A percentile compares a stretch with the other conserved stretches of the same genome.
These are phyloP conservation scores for Cyphellophora attinorum DNA, from an alignment of 2,329 filamentous ascomycete species.

Conservation along the genomic window DNA sequence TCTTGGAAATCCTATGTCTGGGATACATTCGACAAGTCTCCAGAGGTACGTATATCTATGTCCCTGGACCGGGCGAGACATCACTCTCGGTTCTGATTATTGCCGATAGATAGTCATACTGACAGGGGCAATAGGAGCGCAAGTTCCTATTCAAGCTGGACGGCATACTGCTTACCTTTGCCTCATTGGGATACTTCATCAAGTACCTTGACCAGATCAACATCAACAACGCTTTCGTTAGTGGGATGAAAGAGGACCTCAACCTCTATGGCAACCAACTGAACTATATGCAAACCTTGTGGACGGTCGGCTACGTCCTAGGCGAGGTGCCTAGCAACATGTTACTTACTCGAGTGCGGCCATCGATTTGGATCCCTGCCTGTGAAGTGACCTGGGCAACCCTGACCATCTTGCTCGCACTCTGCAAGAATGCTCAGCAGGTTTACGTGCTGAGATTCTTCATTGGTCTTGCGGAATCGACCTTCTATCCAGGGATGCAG, in stretches of 20 bases:
- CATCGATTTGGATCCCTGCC: constrained; percentile 8
- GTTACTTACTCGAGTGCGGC: constrained; percentile 32
- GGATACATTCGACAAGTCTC: constrained; percentile 44
- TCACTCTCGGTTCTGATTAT: no score
- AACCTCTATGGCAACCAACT: constrained; percentile 44
- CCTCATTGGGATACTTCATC: constrained; percentile 44
- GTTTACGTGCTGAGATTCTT: constrained; percentile 17
- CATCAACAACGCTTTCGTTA: constrained; percentile 42
- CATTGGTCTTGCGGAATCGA: constrained; percentile 33
- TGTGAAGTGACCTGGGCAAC: constrained; percentile 41
- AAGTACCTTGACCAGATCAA: constrained; percentile 41
- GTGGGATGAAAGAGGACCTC: constrained; percentile 44
- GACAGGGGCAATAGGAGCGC: constrained; percentile 38
- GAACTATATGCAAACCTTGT: constrained; percentile 50
- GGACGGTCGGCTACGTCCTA: constrained; percentile 52
- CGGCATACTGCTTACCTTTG: constrained; percentile 46
- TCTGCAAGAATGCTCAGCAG: constrained; percentile 26
- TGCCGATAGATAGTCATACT: no score
- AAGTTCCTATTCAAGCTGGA: constrained; percentile 48
- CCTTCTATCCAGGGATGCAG: constrained; percentile 44
- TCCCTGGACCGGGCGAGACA: no score
- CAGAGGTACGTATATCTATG: no score
- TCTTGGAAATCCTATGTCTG: constrained; percentile 43
- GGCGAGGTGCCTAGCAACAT: constrained; percentile 43
- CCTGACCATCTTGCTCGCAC: constrained; percentile 48